Base-by-base conservation (phyloP, 2,329 filamentous ascomycete genomes). In the Alternaria sp. region DNA sequence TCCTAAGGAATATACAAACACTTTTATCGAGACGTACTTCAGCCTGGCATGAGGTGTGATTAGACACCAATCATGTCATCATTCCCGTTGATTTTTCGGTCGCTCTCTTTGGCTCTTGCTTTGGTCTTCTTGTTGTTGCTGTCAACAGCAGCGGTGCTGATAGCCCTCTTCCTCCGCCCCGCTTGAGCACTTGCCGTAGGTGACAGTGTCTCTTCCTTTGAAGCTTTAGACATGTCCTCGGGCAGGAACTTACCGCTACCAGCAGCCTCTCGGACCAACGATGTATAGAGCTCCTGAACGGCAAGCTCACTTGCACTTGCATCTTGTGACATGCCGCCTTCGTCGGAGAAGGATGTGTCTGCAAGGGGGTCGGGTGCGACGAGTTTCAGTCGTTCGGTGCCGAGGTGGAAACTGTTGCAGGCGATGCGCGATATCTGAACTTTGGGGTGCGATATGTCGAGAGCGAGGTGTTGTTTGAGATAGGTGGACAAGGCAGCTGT, bases 351-450 rank as follows among this genome's bases (percentile, higher is more conserved):
- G 1, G 74, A 74, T 0, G 61, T 64, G 14, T 75, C 71, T 11
- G 59, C 61, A 11, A 69, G 63, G 6, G 66, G 67, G 38, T 74
- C 68, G 7, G 74, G 69, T 48, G 77, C 57, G 64, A 64, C 43
- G 62, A 80, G 57, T 65, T 82, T 83, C 7, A 82, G 64, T 36
- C 77, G 79, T 14, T 81, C 56, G 39, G 69, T 68, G 65, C 77
- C 51, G 7, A 84, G 65, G 18, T 75, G 74, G 67, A 83, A 81
- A 38, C 76, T 76, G 36, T 74, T 75, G 68, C 80, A 82, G 12
- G 76, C 71, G 57, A 83, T 75, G 47, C 77, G 79, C 4, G 78
- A 72, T 53, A 83, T 71, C n/a, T 75, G 75, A 7, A 81, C 77
- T 20, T 72, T 76, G 18, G 77, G 70, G 58, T 82, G 75, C 8